These are phyloP conservation scores for Brassica juncea DNA, from an alignment of 345 rosid genomes.

Conservation along the genomic window DNA sequence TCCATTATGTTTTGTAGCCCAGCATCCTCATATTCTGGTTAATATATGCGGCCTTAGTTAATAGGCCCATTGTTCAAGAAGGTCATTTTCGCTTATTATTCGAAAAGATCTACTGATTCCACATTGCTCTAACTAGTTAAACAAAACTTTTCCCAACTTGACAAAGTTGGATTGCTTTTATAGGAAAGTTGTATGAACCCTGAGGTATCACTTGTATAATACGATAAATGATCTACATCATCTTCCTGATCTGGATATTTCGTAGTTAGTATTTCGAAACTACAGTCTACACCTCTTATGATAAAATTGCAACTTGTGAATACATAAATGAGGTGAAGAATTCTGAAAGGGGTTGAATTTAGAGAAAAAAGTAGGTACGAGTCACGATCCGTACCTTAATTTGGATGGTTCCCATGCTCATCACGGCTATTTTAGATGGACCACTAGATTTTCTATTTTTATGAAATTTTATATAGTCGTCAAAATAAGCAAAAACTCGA, in stretches of 20 bases:
- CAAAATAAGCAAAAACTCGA: slow-evolving; percentile 37
- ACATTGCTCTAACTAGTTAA: background rate
- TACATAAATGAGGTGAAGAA: slow-evolving; percentile 24
- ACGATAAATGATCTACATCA: slow-evolving; percentile 38
- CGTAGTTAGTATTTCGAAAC: slow-evolving; percentile 39
- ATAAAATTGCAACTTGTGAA: slow-evolving; percentile 21
- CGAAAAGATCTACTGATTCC: background rate
- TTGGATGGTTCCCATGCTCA: slow-evolving; percentile 43
- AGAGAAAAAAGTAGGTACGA: slow-evolving; percentile 25
- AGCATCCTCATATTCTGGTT: background rate
- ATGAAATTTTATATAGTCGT: slow-evolving; percentile 40
- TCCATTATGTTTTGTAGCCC: background rate
- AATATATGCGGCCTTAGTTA: background rate
- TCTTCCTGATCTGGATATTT: slow-evolving; percentile 42
- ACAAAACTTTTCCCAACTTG: background rate
- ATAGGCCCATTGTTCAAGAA: background rate
- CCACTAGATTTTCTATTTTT: slow-evolving; percentile 32
- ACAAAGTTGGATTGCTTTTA: slow-evolving; percentile 19
- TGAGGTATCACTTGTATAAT: slow-evolving; percentile 17
- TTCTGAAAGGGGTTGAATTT: slow-evolving; percentile 36
- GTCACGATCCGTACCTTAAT: slow-evolving; percentile 38
- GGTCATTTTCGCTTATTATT: background rate
- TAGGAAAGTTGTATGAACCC: background rate
- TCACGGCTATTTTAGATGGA: slow-evolving; percentile 40
- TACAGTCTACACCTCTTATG: slow-evolving; percentile 30